Evolutionary conservation across 345 rosid species (phyloP).

Genomic region (Clarkia xantiana): DNA sequence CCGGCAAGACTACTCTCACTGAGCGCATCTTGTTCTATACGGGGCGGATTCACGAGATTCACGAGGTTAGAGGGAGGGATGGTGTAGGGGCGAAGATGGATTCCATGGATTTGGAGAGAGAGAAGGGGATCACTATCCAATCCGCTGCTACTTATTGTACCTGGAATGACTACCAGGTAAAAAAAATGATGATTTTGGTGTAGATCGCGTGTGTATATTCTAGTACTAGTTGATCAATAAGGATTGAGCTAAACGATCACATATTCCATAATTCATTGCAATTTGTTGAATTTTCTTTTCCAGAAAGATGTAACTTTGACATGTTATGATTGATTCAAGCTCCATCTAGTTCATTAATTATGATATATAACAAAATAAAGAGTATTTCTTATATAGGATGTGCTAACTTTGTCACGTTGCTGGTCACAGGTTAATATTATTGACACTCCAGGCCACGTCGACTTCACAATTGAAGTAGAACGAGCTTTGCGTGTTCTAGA

Average conservation of each 20-base stretch:
- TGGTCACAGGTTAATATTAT: conserved; percentile 69
- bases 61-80: conserved; percentile 90
- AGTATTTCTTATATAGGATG: not conserved
- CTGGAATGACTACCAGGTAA: conserved; percentile 84
- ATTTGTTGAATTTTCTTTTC: too few relatives aligned
- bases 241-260: too few relatives aligned
- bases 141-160: conserved; percentile 97
- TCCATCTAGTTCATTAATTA: too few relatives aligned
- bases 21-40: conserved; percentile 85
- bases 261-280: too few relatives aligned
- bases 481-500: conserved; percentile 92
- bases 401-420: not conserved
- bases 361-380: not conserved
- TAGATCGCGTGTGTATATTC: too few relatives aligned
- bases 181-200: not conserved
- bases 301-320: too few relatives aligned
- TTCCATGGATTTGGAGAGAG: conserved; percentile 95
- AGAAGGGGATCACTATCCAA: conserved; percentile 97
- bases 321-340: too few relatives aligned
- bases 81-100: conserved; percentile 99
- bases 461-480: conserved; percentile 97
- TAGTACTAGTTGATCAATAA: too few relatives aligned
- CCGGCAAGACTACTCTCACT: conserved; percentile 94
- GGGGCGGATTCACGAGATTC: conserved; percentile 95
- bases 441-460: conserved; percentile 97